Conservation (phyloP, 345 rosid species). For the Tarenaya hassleriana region DNA sequence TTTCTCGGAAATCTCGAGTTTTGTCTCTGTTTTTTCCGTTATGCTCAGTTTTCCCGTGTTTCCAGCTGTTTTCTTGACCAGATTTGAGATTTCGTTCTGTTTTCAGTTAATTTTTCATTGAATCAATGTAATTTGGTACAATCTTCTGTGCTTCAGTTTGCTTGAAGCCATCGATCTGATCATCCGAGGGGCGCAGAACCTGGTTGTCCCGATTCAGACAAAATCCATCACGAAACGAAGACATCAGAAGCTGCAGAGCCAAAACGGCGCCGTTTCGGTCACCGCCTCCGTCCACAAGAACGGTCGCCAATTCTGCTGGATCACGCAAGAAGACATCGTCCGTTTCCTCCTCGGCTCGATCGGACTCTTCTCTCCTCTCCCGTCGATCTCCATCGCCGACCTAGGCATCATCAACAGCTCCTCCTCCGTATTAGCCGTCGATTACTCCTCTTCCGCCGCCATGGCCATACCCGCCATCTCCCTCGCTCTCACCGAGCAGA, state of each 20-base stretch:
- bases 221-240: constrained; percentile 38
- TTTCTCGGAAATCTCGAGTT: neutral
- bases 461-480: constrained; percentile 44
- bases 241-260: constrained; percentile 35
- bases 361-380: constrained; percentile 64
- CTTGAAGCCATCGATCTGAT: constrained; percentile 74
- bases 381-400: constrained; percentile 53
- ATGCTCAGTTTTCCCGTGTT: constrained; percentile 1
- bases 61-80: neutral
- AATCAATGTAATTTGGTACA: too few species aligned
- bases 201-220: constrained; percentile 68
- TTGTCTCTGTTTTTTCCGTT: constrained; percentile 16
- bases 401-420: constrained; percentile 51
- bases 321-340: constrained; percentile 81
- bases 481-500: constrained; percentile 42
- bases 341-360: constrained; percentile 68
- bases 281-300: constrained; percentile 41
- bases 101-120: too few species aligned
- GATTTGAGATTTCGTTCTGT: too few species aligned
- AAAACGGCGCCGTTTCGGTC: neutral
- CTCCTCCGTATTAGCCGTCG: constrained; percentile 37
- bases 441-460: constrained; percentile 60
- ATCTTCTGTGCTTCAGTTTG: too few species aligned
- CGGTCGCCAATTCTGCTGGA: constrained; percentile 80
- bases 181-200: constrained; percentile 74